Percentiles rank a stretch among this genome's conserved stretches.
Evolutionary conservation across 352 stramenopile species (phyloP).

Genomic region (Pythium scleroteichum): DNA sequence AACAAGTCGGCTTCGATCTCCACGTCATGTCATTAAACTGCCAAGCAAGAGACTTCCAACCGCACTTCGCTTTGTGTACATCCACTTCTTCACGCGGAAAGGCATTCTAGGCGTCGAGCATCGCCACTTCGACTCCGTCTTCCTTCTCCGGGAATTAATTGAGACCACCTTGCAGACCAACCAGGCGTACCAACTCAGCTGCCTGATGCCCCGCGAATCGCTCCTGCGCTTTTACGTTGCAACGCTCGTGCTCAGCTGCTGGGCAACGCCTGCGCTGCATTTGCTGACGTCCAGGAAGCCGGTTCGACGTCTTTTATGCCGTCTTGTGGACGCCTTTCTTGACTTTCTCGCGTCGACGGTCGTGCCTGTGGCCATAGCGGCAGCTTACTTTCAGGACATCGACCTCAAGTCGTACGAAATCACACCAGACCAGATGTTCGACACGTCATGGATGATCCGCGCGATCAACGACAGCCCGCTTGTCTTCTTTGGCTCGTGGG

Average conservation of each 20-base stretch:
- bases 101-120: conserved; percentile 16
- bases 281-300: neutral
- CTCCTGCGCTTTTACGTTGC: conserved; percentile 22
- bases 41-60: too few species aligned
- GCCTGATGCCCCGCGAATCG: neutral
- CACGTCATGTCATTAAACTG: too few species aligned
- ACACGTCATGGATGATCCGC: conserved; percentile 19
- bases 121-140: conserved; percentile 15
- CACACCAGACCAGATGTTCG: too few species aligned
- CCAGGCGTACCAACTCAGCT: conserved; percentile 21
- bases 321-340: conserved; percentile 14
- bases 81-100: neutral
- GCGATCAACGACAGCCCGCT: conserved; percentile 18
- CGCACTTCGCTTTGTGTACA: conserved; percentile 1
- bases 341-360: conserved; percentile 13
- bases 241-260: conserved; percentile 22
- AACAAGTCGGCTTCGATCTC: too few species aligned
- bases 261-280: conserved; percentile 16
- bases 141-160: conserved; percentile 19
- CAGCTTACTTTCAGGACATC: too few species aligned
- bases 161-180: conserved; percentile 17
- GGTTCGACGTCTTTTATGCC: conserved; percentile 10
- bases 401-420: too few species aligned
- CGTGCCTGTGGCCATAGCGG: too few species aligned
- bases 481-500: conserved; percentile 20